phyloP scores from a whole-genome alignment of 1,284 basidiomycete species.

The Gymnopus androsaceus region DNA sequence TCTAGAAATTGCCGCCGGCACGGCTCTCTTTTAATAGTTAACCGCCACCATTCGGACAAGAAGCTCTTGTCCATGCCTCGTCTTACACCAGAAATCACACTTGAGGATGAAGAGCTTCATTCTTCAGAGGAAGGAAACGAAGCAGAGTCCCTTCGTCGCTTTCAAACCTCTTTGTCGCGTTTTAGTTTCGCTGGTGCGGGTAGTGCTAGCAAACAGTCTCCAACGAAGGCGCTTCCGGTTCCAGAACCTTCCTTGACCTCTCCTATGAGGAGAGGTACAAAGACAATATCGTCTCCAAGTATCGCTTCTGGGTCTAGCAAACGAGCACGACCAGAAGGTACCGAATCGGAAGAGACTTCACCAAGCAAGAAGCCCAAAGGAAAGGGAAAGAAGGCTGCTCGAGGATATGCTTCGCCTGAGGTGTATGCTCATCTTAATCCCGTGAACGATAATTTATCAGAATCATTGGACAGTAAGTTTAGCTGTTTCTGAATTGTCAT shows the following conservation, averaged over 20 bases:
- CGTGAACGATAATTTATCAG: conserved; percentile 43
- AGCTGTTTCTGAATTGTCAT: not conserved
- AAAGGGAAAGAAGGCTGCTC: conserved; percentile 17
- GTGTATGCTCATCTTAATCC: conserved; percentile 47
- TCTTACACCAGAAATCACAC: not conserved
- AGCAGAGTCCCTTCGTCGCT: not conserved
- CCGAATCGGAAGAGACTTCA: not conserved
- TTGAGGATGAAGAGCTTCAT: not conserved
- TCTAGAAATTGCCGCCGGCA: not conserved
- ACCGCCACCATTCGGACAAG: no score
- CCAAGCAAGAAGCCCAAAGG: not conserved
- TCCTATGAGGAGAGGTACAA: not conserved
- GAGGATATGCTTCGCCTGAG: conserved; percentile 48
- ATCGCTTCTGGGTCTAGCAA: not conserved
- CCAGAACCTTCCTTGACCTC: not conserved
- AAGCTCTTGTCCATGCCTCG: not conserved
- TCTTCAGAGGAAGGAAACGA: no score
- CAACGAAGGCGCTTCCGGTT: not conserved
- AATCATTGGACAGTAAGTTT: conserved; percentile 45
- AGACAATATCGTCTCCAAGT: not conserved
- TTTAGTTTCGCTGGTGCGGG: not conserved
- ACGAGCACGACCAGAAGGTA: not conserved
- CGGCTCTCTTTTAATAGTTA: not conserved
- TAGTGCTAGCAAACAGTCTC: not conserved
- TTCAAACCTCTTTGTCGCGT: not conserved